Conservation (phyloP, 768 basidiomycete species). For the Phanerodontia chrysosporium region DNA sequence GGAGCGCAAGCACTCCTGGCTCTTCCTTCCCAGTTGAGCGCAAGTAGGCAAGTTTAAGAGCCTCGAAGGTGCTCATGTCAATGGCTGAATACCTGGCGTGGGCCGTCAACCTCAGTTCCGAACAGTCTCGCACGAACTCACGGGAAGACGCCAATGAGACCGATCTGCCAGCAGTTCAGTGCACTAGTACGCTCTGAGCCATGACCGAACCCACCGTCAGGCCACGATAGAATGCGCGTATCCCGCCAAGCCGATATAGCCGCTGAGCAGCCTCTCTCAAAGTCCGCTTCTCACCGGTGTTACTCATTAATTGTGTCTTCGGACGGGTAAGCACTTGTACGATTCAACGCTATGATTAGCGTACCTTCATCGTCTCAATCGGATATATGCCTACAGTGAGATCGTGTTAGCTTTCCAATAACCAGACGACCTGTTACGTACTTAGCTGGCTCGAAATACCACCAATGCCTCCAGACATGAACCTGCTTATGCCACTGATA, state of each 20-base stretch:
- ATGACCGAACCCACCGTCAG: slow-evolving; percentile 57
- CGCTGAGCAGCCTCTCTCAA: slow-evolving; percentile 60
- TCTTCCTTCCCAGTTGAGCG: slow-evolving; percentile 86
- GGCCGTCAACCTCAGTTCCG: background rate
- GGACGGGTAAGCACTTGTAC: background rate
- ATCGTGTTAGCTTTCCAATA: background rate
- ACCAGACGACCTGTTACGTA: slow-evolving; percentile 31
- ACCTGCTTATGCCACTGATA: slow-evolving; percentile 88
- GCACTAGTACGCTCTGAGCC: background rate
- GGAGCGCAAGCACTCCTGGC: slow-evolving; percentile 79
- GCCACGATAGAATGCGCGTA: slow-evolving; percentile 88
- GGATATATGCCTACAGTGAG: slow-evolving; percentile 79
- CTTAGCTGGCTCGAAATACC: slow-evolving; percentile 92
- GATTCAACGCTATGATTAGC: background rate
- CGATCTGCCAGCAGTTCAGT: slow-evolving; percentile 52
- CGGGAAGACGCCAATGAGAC: slow-evolving; percentile 96
- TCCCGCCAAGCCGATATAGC: slow-evolving; percentile 75
- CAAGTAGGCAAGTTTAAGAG: slow-evolving; percentile 86
- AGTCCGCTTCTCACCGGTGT: slow-evolving; percentile 56
- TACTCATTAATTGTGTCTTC: slow-evolving; percentile 96
- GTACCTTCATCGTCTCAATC: slow-evolving; percentile 90
- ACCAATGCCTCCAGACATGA: slow-evolving; percentile 92
- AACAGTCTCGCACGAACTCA: slow-evolving; percentile 32
- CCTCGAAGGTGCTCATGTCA: slow-evolving; percentile 97
- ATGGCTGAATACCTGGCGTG: slow-evolving; percentile 77